Evolutionary conservation across 2,329 filamentous ascomycete species (phyloP), one percentile per base, ranked within the genome.

Genomic region (Colletotrichum tropicicola): DNA sequence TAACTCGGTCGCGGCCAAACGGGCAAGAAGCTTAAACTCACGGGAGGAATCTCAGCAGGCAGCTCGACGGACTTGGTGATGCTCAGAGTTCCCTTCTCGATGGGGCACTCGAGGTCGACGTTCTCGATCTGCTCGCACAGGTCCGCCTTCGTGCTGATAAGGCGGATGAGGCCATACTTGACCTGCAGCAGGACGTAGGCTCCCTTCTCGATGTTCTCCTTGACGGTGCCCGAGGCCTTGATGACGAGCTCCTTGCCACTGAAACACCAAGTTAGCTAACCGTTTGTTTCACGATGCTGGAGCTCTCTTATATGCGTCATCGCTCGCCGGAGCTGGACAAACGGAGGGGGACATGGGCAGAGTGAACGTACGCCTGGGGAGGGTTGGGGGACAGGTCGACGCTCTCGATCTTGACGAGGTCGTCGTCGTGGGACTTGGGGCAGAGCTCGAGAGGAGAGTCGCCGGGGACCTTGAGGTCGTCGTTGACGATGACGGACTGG

Each of bases 121-220:
- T 98, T 94, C 76, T 87, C 83, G 69, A 97, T 88, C 77, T 97
- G 91, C 66, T 98, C 92, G 83, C 96, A 99, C 37, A 98, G 87
- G 75, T 97, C 91, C 73, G 91, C 89, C 70, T 85, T 87, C 69
- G 92, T 92, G 78, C 87, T 92, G 78, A 99, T 89, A 69, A 99
- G 87, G 59, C 89, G 92, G 78, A 99, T 98, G 70, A 97, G 85
- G 66, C 95, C 95, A 78, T 97, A 98, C 82, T 97, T 98, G 80
- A 99, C 95, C 70, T 90, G 87, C 41, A 99, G 78, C 49, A 91
- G 84, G 68, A 98, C 91, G 72, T 92, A 93, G 65, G 95, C 93
- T 63, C 93, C 95, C 63, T 93, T 77, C 59, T 89, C 86, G 69
- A 99, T 89, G 54, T 85, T 80, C 73, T 97, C 80, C 70, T 85